These are phyloP conservation scores for Puccinia triticina DNA, from an alignment of 1,284 basidiomycete species.

Conservation along the genomic window DNA sequence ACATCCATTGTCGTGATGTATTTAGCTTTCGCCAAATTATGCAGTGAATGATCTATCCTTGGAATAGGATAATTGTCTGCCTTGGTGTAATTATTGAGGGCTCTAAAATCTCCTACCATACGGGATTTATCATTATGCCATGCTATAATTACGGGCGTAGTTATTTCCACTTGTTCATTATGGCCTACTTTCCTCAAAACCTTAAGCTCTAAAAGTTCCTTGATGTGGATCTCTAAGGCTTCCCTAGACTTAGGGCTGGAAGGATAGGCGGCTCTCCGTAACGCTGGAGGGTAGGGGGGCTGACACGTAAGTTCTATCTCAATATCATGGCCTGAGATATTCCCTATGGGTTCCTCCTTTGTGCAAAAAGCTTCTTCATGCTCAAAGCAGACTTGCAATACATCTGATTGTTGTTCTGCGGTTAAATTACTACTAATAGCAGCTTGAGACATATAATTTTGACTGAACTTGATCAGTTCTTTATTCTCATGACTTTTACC, in stretches of 20 bases:
- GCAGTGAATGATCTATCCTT: conserved; percentile 14
- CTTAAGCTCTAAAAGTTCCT: background rate
- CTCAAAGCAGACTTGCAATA: too few species aligned
- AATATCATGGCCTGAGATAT: conserved; percentile 20
- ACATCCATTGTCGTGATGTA: conserved; percentile 22
- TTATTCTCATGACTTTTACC: too few species aligned
- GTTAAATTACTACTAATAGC: too few species aligned
- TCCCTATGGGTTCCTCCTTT: background rate
- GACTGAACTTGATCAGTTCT: too few species aligned
- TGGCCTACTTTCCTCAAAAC: conserved; percentile 1
- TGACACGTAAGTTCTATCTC: background rate
- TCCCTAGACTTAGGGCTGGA: conserved; percentile 8
- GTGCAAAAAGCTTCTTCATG: conserved; percentile 18
- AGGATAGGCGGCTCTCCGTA: conserved; percentile 9
- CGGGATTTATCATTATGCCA: conserved; percentile 18
- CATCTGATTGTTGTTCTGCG: too few species aligned
- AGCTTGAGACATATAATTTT: too few species aligned
- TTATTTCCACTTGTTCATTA: conserved; percentile 24
- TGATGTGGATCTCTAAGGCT: conserved; percentile 12
- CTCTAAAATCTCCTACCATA: conserved; percentile 17
- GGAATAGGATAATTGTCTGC: conserved; percentile 6
- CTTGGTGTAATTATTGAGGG: conserved; percentile 15
- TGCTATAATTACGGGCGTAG: conserved; percentile 12
- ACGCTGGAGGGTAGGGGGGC: background rate
- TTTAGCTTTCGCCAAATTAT: conserved; percentile 7